phyloP scores from a whole-genome alignment of 768 basidiomycete genomes.

The Candolleomyces eurysporus region DNA sequence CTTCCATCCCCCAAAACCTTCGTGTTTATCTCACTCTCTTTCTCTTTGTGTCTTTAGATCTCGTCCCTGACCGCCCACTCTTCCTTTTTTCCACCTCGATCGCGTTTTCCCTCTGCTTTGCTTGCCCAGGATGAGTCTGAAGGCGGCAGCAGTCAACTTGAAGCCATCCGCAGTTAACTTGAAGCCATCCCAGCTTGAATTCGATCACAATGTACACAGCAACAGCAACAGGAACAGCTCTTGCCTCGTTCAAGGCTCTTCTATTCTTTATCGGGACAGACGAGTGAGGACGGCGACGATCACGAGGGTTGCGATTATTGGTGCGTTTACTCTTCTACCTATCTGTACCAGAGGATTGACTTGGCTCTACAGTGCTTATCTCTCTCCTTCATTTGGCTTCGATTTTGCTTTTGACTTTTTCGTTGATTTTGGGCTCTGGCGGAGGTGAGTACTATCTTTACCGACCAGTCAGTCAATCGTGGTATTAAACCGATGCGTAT shows the following conservation, averaged over 20 bases:
- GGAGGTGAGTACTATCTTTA: constrained; percentile 5
- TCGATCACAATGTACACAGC: background rate
- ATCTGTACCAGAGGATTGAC: background rate
- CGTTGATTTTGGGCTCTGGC: constrained; percentile 8
- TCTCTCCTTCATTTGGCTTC: constrained; percentile 6
- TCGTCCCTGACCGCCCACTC: no score
- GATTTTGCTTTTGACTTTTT: constrained; percentile 9
- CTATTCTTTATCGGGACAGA: background rate
- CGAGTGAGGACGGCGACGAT: constrained; percentile 1
- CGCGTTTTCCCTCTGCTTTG: no score
- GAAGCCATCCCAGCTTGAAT: background rate
- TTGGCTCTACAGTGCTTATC: constrained; percentile 5
- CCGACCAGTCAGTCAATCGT: background rate
- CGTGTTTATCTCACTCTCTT: no score
- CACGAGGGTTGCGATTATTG: background rate
- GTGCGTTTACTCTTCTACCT: background rate
- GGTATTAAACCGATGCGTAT: background rate
- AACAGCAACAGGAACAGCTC: background rate
- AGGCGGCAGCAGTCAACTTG: no score
- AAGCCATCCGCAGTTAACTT: no score
- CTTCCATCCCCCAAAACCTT: no score
- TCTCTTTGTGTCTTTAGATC: no score
- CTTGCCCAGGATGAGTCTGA: no score
- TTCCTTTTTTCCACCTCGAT: no score
- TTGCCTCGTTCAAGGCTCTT: background rate